Base-by-base conservation (phyloP, 345 rosid species). In the Salix koriyanagi region DNA sequence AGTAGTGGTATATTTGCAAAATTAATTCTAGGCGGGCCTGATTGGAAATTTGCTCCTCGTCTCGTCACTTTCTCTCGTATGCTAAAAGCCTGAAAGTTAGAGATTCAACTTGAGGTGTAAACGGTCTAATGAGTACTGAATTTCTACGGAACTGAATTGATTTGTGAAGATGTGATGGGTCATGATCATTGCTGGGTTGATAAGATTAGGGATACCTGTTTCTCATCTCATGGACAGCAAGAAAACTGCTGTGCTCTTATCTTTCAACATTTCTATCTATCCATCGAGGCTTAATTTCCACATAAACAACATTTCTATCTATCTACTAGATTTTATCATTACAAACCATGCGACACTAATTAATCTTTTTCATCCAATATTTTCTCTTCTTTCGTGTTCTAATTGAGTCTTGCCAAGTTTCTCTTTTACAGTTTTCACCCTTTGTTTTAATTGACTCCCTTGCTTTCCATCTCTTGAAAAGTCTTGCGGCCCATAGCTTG, bases 401-500 rank as follows among this genome's bases (percentile, higher is more conserved):
- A 13, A 12, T 44, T 3, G 50, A 44, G 48, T 44, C 48, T 44
- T 12, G 50, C 50, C 50, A 44, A 0, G 28, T 64, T 15, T 25
- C 13, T 64, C 0, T 36, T 18, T 14, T 32, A 6, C 1, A 25
- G 28, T 64, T 3, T 28, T 8, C 25, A 25, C 36, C 32, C 13
- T 28, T 30, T 23, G 14, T 25, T 28, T 64, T 12, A 15, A 30
- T 28, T 25, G 67, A 12, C 30, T 65, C 18, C 21, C 30, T 15
- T 4, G 25, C 75, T 54, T 54, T 18, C 66, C 36, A 5, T 52
- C 2, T 56, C 60, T 26, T 56, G 72, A 39, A 65, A 39, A 26
- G 39, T 26, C 56, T 74, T 62, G 78, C 56, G 76, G 87, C 32
- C 70, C 71, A 5, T 32, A 1, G 11, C 18, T 54, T 23, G 8